Evolutionary conservation across 2,329 filamentous ascomycete species (phyloP).

Genomic region (Nothophoma quercina): DNA sequence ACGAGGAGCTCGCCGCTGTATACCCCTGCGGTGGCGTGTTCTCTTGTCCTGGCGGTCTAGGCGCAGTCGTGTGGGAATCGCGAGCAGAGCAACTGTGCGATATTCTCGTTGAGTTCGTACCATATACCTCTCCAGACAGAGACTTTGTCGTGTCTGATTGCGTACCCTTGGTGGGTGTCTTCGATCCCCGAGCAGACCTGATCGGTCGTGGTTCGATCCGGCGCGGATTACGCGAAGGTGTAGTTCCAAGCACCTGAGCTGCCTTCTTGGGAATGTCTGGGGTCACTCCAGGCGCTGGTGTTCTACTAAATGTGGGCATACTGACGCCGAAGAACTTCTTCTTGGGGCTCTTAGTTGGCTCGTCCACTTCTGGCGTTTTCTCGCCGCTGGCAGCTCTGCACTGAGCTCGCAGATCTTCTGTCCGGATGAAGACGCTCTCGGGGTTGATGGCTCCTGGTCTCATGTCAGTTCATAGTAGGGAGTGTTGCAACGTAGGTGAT

Average conservation of each 20-base stretch:
- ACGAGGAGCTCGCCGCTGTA: slow-evolving; percentile 6
- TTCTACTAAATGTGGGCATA: slow-evolving; percentile 35
- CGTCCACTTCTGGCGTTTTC: slow-evolving; percentile 15
- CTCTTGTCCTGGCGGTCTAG: slow-evolving; percentile 18
- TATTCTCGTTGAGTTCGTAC: slow-evolving; percentile 12
- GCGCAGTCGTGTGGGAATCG: slow-evolving; percentile 8
- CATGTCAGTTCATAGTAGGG: not conserved
- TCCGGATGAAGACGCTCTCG: slow-evolving; percentile 26
- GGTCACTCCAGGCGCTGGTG: slow-evolving; percentile 12
- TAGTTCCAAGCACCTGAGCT: slow-evolving; percentile 46
- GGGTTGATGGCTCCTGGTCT: slow-evolving; percentile 11
- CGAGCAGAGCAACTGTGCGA: not conserved
- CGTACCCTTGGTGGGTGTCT: slow-evolving; percentile 22
- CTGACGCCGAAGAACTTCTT: slow-evolving; percentile 51
- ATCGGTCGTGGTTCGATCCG: slow-evolving; percentile 25
- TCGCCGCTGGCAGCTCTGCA: slow-evolving; percentile 26
- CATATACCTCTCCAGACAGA: slow-evolving; percentile 29
- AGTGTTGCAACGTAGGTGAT: not conserved
- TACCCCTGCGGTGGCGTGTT: slow-evolving; percentile 14
- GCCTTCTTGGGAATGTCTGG: slow-evolving; percentile 35
- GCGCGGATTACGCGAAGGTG: slow-evolving; percentile 23
- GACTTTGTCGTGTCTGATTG: slow-evolving; percentile 38
- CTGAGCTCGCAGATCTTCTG: slow-evolving; percentile 30
- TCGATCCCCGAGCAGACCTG: slow-evolving; percentile 17
- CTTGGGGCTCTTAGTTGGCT: slow-evolving; percentile 48